phyloP scores from a whole-genome alignment of 176 grass and related monocot genomes.

The Triticum monococcum region DNA sequence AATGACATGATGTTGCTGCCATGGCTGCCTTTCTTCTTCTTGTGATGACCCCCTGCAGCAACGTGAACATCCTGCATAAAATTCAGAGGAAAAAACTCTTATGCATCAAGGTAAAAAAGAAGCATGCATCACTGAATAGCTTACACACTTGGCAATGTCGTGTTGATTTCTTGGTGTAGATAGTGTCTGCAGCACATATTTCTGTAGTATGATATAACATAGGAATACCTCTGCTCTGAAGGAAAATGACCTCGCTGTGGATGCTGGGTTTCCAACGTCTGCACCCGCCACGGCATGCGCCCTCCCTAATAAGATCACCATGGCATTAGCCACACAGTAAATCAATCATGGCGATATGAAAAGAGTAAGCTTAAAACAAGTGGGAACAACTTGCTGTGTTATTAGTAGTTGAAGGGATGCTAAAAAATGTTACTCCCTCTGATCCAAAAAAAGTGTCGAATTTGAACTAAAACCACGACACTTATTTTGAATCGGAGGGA shows the following conservation, averaged over 20 bases:
- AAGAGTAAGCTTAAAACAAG: background rate
- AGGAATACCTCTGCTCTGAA: constrained; percentile 35
- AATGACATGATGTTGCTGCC: constrained; percentile 65
- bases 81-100: background rate
- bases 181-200: background rate
- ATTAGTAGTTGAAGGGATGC: background rate
- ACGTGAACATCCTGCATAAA: constrained; percentile 41
- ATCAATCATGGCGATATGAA: background rate
- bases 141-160: background rate
- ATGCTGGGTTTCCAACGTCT: constrained; percentile 10
- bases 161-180: background rate
- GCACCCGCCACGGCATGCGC: constrained; percentile 25
- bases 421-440: background rate
- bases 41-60: constrained; percentile 30
- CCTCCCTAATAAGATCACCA: constrained; percentile 44
- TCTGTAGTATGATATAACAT: background rate
- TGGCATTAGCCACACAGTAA: background rate
- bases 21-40: constrained; percentile 62
- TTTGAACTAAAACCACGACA: no score
- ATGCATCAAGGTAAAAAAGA: background rate
- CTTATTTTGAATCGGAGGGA: no score
- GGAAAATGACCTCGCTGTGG: constrained; percentile 38
- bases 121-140: no score
- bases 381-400: background rate
- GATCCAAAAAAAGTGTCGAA: no score